phyloP scores from a whole-genome alignment of 108 stramenopile species.

The Cyclotella baltica region DNA sequence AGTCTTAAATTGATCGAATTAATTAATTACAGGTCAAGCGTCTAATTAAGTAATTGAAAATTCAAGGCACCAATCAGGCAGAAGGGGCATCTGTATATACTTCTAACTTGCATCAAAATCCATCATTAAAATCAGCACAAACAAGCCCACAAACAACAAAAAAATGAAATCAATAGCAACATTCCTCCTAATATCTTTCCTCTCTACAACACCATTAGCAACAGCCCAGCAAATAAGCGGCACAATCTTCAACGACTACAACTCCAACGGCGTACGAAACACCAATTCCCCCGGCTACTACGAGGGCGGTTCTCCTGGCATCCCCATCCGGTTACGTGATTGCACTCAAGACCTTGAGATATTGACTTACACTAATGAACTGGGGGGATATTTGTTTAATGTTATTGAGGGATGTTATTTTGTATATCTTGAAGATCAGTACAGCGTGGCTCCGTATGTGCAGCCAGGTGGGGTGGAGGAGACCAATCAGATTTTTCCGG shows the following conservation, averaged over 20 bases:
- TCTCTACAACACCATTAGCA: background rate
- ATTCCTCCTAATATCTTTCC: background rate
- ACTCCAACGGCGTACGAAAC: conserved; percentile 7
- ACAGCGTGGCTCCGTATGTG: background rate
- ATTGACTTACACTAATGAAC: background rate
- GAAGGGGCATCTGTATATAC: no score
- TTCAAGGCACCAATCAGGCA: no score
- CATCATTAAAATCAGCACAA: no score
- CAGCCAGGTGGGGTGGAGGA: background rate
- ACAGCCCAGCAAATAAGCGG: background rate
- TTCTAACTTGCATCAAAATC: no score
- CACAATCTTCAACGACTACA: conserved; percentile 12
- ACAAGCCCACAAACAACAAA: no score
- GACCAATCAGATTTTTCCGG: conserved; percentile 5
- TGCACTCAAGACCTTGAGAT: background rate
- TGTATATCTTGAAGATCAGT: background rate
- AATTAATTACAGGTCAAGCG: no score
- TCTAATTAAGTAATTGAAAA: no score
- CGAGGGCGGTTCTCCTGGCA: background rate
- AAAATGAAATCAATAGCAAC: background rate
- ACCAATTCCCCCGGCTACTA: background rate
- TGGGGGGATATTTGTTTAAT: conserved; percentile 1
- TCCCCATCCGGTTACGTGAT: background rate
- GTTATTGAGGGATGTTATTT: conserved; percentile 4
- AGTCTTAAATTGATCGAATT: no score